Evolutionary conservation across 768 basidiomycete genomes (phyloP), one percentile per base, ranked within the genome.

Genomic region (Macrolepiota dolichaula): DNA sequence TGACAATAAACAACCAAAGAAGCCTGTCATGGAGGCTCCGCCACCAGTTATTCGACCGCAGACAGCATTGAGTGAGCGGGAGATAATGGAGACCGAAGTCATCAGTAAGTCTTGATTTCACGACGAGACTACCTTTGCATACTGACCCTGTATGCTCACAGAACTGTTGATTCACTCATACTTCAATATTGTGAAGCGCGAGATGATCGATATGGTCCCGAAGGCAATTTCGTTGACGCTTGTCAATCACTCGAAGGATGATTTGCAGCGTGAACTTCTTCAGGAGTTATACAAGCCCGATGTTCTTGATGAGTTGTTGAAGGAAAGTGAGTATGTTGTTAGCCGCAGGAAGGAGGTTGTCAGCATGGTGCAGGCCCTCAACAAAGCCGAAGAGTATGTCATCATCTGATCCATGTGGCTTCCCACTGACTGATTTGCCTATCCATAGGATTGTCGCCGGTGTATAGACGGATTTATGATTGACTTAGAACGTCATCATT

Each of bases 181-280:
- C 76, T 98, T 91, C 82, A 95, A 97, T 77, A 95, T 98, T 65
- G 94, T 98, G 58, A 98, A 99, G 79, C 89, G 96, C 61, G 96
- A 98, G 76, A 94, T 98, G 92, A 98, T 98, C 69, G 96, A 98
- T 75, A 97, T 97, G 94, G 92, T 98, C 25, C 96, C 96, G 7
- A 99, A 99, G 74, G 93, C 93, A 17, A 94, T 97, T 71, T 86
- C 91, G 10, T 77, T 92, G 64, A 98, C 93, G 15, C 85, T 98
- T 37, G 96, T 99, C 53, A 90, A 87, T 71, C 87, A 88, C 74
- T 88, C 96, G 62, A 98, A 97, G 75, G 97, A 98, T 76, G 87
- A 92, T 72, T 78, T 99, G 62, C 97, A 99, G 77, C 84, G 88
- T 62, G 96, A 97, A 74, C 82, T 99, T 42, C 76, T 99, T 55